These are phyloP conservation scores for Colletotrichum tropicicola DNA, from an alignment of 2,329 filamentous ascomycete species.

Conservation along the genomic window DNA sequence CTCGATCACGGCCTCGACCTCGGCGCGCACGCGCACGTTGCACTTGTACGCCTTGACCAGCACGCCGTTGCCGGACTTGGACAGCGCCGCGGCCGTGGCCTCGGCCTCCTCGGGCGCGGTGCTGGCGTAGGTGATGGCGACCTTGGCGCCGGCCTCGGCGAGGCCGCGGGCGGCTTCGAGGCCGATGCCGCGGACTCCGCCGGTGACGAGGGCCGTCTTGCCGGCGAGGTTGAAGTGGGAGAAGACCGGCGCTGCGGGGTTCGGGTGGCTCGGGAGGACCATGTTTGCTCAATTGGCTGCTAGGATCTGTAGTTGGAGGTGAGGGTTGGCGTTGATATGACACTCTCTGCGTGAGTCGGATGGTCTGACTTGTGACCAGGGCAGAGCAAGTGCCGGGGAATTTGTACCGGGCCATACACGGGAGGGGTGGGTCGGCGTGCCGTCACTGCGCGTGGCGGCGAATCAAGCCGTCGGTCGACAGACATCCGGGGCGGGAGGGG, in stretches of 20 bases:
- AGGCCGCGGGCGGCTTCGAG: constrained; percentile 19
- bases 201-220: constrained; percentile 25
- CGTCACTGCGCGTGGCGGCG: not conserved
- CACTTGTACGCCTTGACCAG: constrained; percentile 46
- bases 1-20: constrained; percentile 36
- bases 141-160: constrained; percentile 22
- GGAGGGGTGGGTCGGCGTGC: not conserved
- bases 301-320: not conserved
- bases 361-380: not conserved
- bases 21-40: constrained; percentile 42
- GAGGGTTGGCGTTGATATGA: not conserved
- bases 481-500: constrained; percentile 8
- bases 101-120: constrained; percentile 22
- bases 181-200: constrained; percentile 22
- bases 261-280: constrained; percentile 24
- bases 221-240: constrained; percentile 29
- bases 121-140: constrained; percentile 27
- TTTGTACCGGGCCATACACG: constrained; percentile 10
- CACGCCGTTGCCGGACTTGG: constrained; percentile 25
- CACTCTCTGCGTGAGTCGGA: not conserved
- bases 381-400: not conserved
- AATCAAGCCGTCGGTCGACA: constrained; percentile 9
- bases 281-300: not conserved
- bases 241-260: constrained; percentile 14
- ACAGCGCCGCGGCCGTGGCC: constrained; percentile 15